Base-by-base conservation (phyloP, 2,329 filamentous ascomycete genomes). In the Nemania sp. region DNA sequence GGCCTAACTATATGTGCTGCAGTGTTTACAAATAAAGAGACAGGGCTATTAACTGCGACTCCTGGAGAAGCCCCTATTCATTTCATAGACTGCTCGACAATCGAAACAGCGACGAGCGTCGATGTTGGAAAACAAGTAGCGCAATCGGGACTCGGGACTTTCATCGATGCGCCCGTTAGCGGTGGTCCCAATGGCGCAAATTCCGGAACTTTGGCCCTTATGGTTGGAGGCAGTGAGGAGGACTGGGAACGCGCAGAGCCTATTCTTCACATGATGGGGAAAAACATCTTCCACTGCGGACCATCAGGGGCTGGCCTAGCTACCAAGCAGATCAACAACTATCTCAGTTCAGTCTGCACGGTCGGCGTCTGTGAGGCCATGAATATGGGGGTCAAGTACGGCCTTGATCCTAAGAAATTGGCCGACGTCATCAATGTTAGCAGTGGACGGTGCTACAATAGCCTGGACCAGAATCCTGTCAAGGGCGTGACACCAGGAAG, bases 251-350 rank as follows among this genome's bases (percentile, higher is more conserved):
- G 49, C 6, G 48, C 43, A 5, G 49, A 52, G 9, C 53, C 53
- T 1, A 34, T 56, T 30, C 42, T 56, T 8, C 42, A 31, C 19
- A 48, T 52, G 53, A 52, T 56, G 43, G 53, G 53, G 5, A 48
- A 48, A 9, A 52, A 48, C 31, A n/a, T 56, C 5, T 56, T 56
- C 24, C 43, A 56, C 26, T 56, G 53, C 37, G 53, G 53, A 3
- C 53, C 53, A 1, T 15, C 37, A 5, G 49, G 48, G 2, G 53
- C 53, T 5, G 53, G 53, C 5, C 15, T 56, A 17, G 53, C 53
- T 3, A 56, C 53, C 24, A 56, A 56, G 30, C 53, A 56, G 31
- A 56, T 56, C 26, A 56, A 56, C 39, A 56, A 56, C 48, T 56
- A 56, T 11, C 53, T 56, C 5, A 48, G 53, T n/a, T 42, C 53